Conservation (phyloP, 345 rosid genomes). For the Arabidopsis suecica region DNA sequence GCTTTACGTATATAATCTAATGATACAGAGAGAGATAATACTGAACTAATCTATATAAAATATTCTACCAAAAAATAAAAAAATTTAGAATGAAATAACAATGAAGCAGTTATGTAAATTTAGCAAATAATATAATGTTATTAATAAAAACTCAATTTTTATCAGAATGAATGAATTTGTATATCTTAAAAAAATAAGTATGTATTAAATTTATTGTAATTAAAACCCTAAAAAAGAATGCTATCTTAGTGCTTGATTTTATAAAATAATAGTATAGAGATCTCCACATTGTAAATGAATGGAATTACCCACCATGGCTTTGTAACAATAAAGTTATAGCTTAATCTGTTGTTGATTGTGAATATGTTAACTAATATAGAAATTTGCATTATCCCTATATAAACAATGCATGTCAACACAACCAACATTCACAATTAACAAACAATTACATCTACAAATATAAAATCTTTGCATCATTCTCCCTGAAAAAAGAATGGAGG, state of each 20-base stretch:
- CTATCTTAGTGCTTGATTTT: background rate
- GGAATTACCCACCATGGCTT: background rate
- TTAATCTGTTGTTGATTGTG: background rate
- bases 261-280: background rate
- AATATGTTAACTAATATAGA: background rate
- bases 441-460: background rate
- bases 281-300: background rate
- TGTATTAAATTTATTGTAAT: background rate
- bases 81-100: background rate
- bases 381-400: background rate
- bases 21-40: background rate
- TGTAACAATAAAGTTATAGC: background rate
- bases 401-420: slow-evolving; percentile 2
- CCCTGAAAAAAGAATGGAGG: background rate
- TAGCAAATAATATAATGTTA: background rate
- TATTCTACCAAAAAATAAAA: background rate
- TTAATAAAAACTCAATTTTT: background rate
- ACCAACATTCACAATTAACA: background rate
- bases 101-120: background rate
- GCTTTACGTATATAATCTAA: background rate
- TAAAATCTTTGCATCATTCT: background rate
- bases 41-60: background rate
- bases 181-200: background rate
- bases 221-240: background rate
- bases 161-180: background rate